Base-by-base conservation (phyloP, 2,329 filamentous ascomycete species). In the Epichloe glyceriae region DNA sequence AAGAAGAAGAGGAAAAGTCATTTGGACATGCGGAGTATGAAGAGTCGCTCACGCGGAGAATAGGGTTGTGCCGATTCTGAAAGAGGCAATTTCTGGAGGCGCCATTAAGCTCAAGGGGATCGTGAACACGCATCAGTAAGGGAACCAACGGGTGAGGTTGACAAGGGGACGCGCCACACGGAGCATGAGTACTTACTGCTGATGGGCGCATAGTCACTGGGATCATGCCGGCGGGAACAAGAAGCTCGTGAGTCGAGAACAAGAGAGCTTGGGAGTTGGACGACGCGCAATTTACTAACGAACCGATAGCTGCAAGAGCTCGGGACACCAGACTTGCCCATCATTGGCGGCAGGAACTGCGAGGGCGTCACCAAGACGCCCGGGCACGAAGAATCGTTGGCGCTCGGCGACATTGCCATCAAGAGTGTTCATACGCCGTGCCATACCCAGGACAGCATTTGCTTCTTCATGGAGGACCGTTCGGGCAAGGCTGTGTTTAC, bases 401-500 rank as follows among this genome's bases (percentile, higher is more conserved):
- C 80, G 55, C 80, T 98, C 55, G 93, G 93, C 51, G 76, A 78
- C 58, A 93, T 98, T 66, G 76, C 78, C 14, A 85, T 96, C 52
- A 91, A 80, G 64, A 86, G 87, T 22, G 73, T 97, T n/a, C 86
- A 97, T 69, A 98, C 93, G 12, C 93, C 93, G 2, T 98, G 93
- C 67, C 93, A 98, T 66, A 98, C 93, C 1, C 90, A 96, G 71
- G 93, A 98, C 71, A 96, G 90, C 67, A 95, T 98, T 64, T 98
- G 93, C 74, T 98, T 83, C 73, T 88, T 83, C 59, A 82, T 93
- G 73, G 80, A 95, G 68, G 91, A 98, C 62, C 83, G 81, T 19
- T 73, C 80, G 46, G 71, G 78, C 51, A 83, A 79, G 60, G 90
- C 78, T 7, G 88, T 98, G 3, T 98, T 98, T 63, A 97, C 93